A percentile compares a stretch with the other conserved stretches of the same genome.
These are phyloP conservation scores for Diutina pseudorugosa DNA, from an alignment of 1,139 yeast species.

Conservation along the genomic window DNA sequence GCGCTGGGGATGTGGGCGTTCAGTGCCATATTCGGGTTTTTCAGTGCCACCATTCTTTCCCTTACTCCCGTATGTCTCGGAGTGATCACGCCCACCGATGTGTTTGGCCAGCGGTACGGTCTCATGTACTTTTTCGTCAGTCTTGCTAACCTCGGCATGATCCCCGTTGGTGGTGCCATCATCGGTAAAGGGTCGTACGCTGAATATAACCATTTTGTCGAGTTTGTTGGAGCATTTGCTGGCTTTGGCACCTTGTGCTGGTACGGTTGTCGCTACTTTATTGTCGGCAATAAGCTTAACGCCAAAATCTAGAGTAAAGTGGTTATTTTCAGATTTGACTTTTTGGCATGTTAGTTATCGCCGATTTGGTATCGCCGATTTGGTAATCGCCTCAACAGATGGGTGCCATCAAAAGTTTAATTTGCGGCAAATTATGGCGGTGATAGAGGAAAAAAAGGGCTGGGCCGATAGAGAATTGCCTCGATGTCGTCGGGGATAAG, in stretches of 20 bases:
- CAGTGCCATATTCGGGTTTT: conserved; percentile 24
- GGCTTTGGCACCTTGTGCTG: conserved; percentile 19
- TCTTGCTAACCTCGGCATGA: conserved; percentile 30
- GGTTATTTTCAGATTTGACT: no score
- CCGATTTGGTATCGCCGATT: no score
- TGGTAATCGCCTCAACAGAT: no score
- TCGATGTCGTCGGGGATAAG: background rate
- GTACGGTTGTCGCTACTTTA: conserved; percentile 19
- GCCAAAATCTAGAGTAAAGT: background rate
- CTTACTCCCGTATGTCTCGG: conserved; percentile 30
- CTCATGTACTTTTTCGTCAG: conserved; percentile 27
- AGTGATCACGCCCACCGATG: conserved; percentile 24
- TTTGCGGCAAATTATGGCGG: no score
- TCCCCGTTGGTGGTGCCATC: conserved; percentile 34
- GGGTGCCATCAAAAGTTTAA: no score
- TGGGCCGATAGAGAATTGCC: no score
- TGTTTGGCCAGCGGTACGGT: conserved; percentile 32
- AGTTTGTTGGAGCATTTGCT: conserved; percentile 23
- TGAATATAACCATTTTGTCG: conserved; percentile 22
- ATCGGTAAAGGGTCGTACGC: conserved; percentile 21
- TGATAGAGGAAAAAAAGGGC: no score
- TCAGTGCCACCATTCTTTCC: conserved; percentile 18
- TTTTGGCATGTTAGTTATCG: no score
- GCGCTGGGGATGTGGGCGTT: conserved; percentile 21
- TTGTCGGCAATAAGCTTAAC: conserved; percentile 22